Evolutionary conservation across 148 eudicot genomes (phyloP).

Genomic region (Limonium bicolor): DNA sequence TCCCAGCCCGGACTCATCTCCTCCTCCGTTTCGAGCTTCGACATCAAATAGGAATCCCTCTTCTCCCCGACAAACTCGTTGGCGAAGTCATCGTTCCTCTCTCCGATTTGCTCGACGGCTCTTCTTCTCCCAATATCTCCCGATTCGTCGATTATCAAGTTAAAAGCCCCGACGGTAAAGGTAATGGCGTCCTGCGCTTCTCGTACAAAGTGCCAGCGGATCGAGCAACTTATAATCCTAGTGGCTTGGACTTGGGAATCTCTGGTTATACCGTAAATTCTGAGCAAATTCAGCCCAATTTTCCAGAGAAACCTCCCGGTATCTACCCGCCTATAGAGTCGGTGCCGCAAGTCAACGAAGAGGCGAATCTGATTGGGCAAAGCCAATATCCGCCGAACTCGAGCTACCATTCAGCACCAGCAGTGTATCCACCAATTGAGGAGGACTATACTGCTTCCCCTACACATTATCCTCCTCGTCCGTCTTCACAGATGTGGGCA

Average conservation of each 20-base stretch:
- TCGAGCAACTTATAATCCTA: too few relatives aligned
- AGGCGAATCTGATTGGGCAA: background rate
- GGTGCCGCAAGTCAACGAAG: background rate
- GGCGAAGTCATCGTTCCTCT: conserved; percentile 33
- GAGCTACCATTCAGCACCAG: too few relatives aligned
- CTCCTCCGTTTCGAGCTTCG: conserved; percentile 19
- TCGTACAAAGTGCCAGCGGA: conserved; percentile 27
- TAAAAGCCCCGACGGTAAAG: conserved; percentile 18
- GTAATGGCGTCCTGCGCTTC: conserved; percentile 28
- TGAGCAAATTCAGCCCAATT: too few relatives aligned
- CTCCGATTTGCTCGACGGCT: conserved; percentile 8
- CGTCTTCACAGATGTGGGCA: background rate
- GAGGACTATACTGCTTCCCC: background rate
- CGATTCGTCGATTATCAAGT: conserved; percentile 33
- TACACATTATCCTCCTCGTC: background rate
- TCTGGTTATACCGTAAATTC: background rate
- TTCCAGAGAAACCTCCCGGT: background rate
- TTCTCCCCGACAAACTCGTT: conserved; percentile 18
- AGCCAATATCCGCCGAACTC: too few relatives aligned
- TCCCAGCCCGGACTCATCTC: background rate
- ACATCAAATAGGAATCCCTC: conserved; percentile 7
- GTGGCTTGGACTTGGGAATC: background rate
- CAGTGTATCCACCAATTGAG: too few relatives aligned
- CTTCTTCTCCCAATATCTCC: conserved; percentile 2
- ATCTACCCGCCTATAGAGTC: background rate